Base-by-base conservation (phyloP, 2,329 filamentous ascomycete genomes). In the Aureobasidium uvarum region DNA sequence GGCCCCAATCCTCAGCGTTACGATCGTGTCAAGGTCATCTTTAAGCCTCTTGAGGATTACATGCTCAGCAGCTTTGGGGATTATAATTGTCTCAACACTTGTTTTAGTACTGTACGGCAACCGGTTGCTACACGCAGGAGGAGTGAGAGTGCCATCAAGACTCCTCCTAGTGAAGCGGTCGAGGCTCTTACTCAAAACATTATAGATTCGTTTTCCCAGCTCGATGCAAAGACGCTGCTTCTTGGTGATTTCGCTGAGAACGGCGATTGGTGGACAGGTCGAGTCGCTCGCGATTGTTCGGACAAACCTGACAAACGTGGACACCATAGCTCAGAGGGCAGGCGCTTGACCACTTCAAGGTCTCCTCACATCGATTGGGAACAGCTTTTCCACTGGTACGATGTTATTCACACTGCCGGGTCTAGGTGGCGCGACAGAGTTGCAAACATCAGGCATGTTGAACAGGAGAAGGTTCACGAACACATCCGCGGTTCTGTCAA, bases 201-300 rank as follows among this genome's bases (percentile, higher is more conserved):
- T 78, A 66, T 74, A 77, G 50, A 77, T 78, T 31, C 75, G 3
- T 67, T 86, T 3, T 83, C 83, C 41, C 87, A 90, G 58, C 77
- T 92, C 23, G 91, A 95, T 73, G 85, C 89, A 0, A 95, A 92
- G 72, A 84, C 89, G 5, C 78, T 94, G 23, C 79, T 92, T 7
- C 75, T 93, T 2, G 90, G 90, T 2, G 86, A 93, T 71, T 82
- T 93, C 69, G 89, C 88, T 0, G 91, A 95, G 73, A 95, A 95
- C 72, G 90, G 89, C 2, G 85, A 84, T 8, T 94, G 90, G 91
- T 94, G 90, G 90, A 87, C 88, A 54, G 89, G 88, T 1, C 83
- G 83, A 56, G 64, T 75, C 62, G 69, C 76, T 25, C 77, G 71
- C n/a, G 71, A 72, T 33, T 67, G 67, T 2, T 68, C 70, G 2